A percentile compares a stretch with the other conserved stretches of the same genome.
These are phyloP conservation scores for Phytopythium delawarense DNA, from an alignment of 352 stramenopile species.

Conservation along the genomic window DNA sequence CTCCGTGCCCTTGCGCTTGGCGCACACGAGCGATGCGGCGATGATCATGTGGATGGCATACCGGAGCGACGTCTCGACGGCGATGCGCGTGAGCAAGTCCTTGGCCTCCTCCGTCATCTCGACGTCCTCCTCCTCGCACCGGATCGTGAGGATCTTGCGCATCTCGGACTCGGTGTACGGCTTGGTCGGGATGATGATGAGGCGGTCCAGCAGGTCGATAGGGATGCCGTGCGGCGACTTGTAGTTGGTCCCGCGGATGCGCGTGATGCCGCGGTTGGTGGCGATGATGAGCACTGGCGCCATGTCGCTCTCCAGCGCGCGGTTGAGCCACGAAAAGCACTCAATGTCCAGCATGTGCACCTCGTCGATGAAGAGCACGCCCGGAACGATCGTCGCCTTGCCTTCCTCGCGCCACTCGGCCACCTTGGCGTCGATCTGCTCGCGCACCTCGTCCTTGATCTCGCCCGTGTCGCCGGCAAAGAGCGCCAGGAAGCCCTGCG, in stretches of 20 bases:
- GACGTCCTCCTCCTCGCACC: conserved; percentile 98
- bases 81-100: conserved; percentile 97
- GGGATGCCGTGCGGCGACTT: conserved; percentile 98
- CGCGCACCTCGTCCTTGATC: conserved; percentile 98
- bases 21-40: conserved; percentile 92
- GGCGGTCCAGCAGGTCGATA: conserved; percentile 97
- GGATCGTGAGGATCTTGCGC: conserved; percentile 95
- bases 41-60: conserved; percentile 99
- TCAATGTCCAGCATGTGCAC: conserved; percentile 99
- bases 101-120: conserved; percentile 97
- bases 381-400: conserved; percentile 97
- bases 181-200: conserved; percentile 98
- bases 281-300: conserved; percentile 98
- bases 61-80: conserved; percentile 96
- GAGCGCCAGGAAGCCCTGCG: conserved; percentile 98
- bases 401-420: conserved; percentile 94
- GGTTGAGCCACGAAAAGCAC: conserved; percentile 99
- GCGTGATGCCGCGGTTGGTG: conserved; percentile 98
- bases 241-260: conserved; percentile 98
- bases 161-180: conserved; percentile 96
- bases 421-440: conserved; percentile 99
- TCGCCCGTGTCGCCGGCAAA: conserved; percentile 99
- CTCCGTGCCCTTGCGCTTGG: conserved; percentile 91
- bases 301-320: conserved; percentile 96
- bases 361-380: conserved; percentile 99